Evolutionary conservation across 2,329 filamentous ascomycete genomes (phyloP), one percentile per base, ranked within the genome.

Genomic region (Penicillium sp.): DNA sequence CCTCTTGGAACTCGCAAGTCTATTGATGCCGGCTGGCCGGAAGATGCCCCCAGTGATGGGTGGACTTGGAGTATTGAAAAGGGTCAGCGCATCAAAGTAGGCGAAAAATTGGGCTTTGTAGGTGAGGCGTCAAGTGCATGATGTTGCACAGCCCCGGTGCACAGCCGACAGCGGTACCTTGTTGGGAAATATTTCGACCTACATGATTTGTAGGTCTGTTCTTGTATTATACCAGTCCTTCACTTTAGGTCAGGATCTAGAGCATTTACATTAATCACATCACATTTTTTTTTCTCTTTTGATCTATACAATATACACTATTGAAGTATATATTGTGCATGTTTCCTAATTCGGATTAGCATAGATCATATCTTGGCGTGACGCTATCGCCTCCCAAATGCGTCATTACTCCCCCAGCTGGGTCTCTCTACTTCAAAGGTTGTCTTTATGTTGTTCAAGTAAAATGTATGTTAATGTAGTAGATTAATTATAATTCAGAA

Each of bases 11-110:
- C 76, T 29, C 72, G 81, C 44, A 80, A 81, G 50, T 83, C 78
- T 63, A 79, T 86, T 42, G 86, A 88, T 65, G 82, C 86, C 54
- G 84, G 86, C 1, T 86, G 84, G 73, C 81, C 80, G 56, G 81
- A 79, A 21, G 81, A 80, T 1, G 78, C 82, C 51, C 78, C 82
- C 53, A 84, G 81, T 57, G 85, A 83, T 15, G 92, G 92, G 0
- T 97, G 91, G 84, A 84, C 82, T 60, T 99, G 94, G 93, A 83
- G 82, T 29, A 89, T 97, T 49, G 86, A 93, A 70, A 91, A 91
- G 76, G 94, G 93, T 0, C 89, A 93, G 79, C 89, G 82, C 67
- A 86, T 99, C 60, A 92, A 92, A 79, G 89, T 97, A 78, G 94
- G 94, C 3, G 83, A 99, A 78, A 87, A 89, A 8, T 74, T 99